Base-by-base conservation (phyloP, 306 rosid species). In the Fragaria vesca region DNA sequence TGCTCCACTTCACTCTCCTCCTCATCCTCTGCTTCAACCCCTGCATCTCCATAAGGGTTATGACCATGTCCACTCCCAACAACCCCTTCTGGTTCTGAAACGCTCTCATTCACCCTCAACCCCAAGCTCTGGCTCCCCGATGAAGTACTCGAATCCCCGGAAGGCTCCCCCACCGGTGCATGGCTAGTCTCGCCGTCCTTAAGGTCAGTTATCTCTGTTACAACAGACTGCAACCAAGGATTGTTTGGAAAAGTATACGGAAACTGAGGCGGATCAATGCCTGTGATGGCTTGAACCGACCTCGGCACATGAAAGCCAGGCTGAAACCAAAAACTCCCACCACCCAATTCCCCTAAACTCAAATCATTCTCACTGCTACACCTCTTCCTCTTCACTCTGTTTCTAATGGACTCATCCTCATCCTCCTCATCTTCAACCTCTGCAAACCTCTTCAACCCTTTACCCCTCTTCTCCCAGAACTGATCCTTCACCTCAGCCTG, bases 311-410 rank as follows among this genome's bases (percentile, higher is more conserved):
- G 76, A 11, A 82, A 69, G 15, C 78, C 86, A 6, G 83, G 85
- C 47, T 85, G 89, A 75, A 81, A 85, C 97, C 98, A 93, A 63
- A 91, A 91, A 65, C 52, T 86, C 24, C 85, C 90, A 67, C 83
- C 71, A 54, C 89, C 91, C 79, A 88, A 55, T 78, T 88, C 88
- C 45, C 83, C 85, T 17, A 86, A 87, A 84, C 88, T 86, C 85
- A 87, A 38, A 71, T 79, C 50, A 10, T 83, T 52, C 9, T 75
- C 89, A 71, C 83, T 58, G 16, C 77, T 73, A 28, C 93, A 80
- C 81, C 86, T 93, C 76, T 82, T 96, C 86, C 97, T 96, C 94
- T 93, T 93, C 55, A 87, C 87, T 66, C 91, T 81, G 86, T 55
- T 86, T 65, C 75, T 26, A 81, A 79, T 86, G 15, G 88, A 81